phyloP scores from a whole-genome alignment of 148 eudicot species.

The Rhododendron williamsianum region DNA sequence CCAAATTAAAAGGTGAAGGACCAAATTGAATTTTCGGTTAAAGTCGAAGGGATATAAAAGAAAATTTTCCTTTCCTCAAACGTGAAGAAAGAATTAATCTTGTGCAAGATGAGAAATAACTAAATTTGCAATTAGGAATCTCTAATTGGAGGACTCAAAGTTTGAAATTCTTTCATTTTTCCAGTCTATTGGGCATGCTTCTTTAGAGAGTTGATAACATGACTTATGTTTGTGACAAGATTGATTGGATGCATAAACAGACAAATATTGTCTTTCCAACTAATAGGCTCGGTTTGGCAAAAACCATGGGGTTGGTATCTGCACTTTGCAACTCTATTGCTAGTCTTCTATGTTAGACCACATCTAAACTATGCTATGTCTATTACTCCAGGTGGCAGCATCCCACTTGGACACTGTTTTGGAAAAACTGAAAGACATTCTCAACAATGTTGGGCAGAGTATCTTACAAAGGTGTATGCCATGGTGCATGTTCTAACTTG shows the following conservation, averaged over 20 bases:
- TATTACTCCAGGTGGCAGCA: constrained; percentile 65
- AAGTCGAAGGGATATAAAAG: too few relatives aligned
- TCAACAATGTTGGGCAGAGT: too few relatives aligned
- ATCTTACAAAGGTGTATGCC: too few relatives aligned
- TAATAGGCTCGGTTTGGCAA: constrained; percentile 92
- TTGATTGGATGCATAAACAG: constrained; percentile 76
- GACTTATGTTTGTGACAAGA: constrained; percentile 72
- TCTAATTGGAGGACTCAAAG: too few relatives aligned
- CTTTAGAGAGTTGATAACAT: constrained; percentile 87
- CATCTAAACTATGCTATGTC: constrained; percentile 6
- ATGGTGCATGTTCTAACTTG: too few relatives aligned
- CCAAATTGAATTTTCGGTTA: too few relatives aligned
- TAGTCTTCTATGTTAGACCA: constrained; percentile 3
- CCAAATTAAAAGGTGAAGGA: too few relatives aligned
- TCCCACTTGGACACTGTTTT: constrained; percentile 94
- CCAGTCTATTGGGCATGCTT: constrained; percentile 50
- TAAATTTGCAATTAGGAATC: too few relatives aligned
- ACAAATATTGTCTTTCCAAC: constrained; percentile 73
- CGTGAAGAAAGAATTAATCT: too few relatives aligned
- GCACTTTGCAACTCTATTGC: not conserved
- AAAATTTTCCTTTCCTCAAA: too few relatives aligned
- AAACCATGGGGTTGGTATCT: constrained; percentile 92
- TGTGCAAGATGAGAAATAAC: too few relatives aligned
- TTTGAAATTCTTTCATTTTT: too few relatives aligned
- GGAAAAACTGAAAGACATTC: constrained; percentile 27